phyloP scores from a whole-genome alignment of 371 early-diverging fungal genomes.

The Edhazardia aedis region DNA sequence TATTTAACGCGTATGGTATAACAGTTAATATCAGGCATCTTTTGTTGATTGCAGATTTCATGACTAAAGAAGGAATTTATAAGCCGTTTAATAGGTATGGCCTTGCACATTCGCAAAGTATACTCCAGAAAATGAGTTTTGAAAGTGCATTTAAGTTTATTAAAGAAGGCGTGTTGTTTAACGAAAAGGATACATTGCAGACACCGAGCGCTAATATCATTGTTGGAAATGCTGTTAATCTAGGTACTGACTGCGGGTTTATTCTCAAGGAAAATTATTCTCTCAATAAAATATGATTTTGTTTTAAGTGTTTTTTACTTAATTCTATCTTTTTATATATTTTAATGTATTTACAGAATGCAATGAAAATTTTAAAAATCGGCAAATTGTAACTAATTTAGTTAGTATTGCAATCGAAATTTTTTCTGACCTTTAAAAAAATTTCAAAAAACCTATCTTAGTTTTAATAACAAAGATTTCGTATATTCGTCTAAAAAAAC shows the following conservation, averaged over 20 bases:
- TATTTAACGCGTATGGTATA: slow-evolving; percentile 89
- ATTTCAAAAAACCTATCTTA: too few species aligned
- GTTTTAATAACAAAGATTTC: too few species aligned
- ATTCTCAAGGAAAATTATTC: too few species aligned
- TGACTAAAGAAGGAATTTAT: slow-evolving; percentile 48
- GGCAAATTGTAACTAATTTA: too few species aligned
- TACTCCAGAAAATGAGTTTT: slow-evolving; percentile 37
- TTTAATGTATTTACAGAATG: too few species aligned
- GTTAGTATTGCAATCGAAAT: too few species aligned
- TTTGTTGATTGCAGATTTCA: slow-evolving; percentile 85
- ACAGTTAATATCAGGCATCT: slow-evolving; percentile 79
- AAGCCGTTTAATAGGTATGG: slow-evolving; percentile 19
- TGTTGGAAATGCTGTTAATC: slow-evolving; percentile 16
- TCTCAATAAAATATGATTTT: too few species aligned
- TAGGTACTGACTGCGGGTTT: slow-evolving; percentile 26
- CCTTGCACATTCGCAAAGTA: slow-evolving; percentile 12
- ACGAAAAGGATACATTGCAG: slow-evolving; percentile 11
- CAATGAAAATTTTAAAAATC: too few species aligned
- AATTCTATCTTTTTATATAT: too few species aligned
- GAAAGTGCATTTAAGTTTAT: slow-evolving; percentile 28
- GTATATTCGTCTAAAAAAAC: too few species aligned
- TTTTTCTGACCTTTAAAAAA: too few species aligned
- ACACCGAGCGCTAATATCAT: slow-evolving; percentile 16
- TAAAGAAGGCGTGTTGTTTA: slow-evolving; percentile 12
- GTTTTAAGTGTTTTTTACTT: too few species aligned